Conservation (phyloP, 139 green algal species). For the Coccomyxa sp. region DNA sequence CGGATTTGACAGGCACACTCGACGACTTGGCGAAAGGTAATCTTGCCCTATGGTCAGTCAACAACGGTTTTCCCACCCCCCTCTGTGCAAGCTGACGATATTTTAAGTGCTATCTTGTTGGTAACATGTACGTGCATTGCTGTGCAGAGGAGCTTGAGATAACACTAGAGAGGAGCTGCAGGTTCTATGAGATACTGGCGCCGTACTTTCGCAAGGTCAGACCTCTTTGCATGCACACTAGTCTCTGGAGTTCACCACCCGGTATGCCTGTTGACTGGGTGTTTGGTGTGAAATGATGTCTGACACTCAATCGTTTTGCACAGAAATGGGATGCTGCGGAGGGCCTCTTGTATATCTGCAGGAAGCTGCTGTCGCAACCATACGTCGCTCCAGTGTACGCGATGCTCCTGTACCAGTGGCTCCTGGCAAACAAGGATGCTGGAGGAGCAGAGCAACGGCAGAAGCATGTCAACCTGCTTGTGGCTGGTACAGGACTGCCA, state of each 20-base stretch:
- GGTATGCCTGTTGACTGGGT: background rate
- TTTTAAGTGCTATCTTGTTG: background rate
- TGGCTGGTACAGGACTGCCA: conserved; percentile 39
- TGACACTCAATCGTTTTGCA: background rate
- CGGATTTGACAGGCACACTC: conserved; percentile 68
- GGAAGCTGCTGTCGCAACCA: conserved; percentile 67
- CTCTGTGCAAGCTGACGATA: background rate
- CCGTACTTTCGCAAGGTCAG: conserved; percentile 49
- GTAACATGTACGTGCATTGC: background rate
- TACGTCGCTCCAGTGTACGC: conserved; percentile 67
- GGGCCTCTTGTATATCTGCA: conserved; percentile 59
- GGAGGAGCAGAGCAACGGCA: conserved; percentile 55
- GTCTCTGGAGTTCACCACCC: background rate
- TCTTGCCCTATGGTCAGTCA: background rate
- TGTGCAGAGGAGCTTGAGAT: conserved; percentile 10
- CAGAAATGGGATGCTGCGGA: conserved; percentile 38
- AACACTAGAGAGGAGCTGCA: conserved; percentile 2
- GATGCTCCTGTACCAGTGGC: conserved; percentile 74
- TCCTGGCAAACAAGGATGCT: conserved; percentile 51
- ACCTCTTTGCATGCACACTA: background rate
- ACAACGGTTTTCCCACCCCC: background rate
- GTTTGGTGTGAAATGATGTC: background rate
- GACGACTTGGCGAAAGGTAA: conserved; percentile 44
- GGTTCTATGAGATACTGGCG: conserved; percentile 68
- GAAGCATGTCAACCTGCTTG: conserved; percentile 74